Evolutionary conservation across 306 rosid genomes (phyloP), one percentile per base, ranked within the genome.

Genomic region (Arachis hypogaea): DNA sequence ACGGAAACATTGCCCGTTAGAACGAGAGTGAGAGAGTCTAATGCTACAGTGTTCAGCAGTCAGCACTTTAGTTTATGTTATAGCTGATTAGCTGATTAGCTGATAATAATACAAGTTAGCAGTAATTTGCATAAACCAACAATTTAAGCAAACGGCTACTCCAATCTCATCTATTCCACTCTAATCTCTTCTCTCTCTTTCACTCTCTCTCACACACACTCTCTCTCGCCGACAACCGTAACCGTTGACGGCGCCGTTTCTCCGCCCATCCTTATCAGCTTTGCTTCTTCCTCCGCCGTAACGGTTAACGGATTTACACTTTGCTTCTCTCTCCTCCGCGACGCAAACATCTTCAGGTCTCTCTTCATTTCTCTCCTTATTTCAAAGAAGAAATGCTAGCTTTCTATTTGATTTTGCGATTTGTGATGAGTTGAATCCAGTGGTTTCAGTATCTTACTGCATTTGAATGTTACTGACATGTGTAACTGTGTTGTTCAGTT

Each of bases 101-200:
- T 33, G 38, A 33, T 33, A 33, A 33, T 33, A 33, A 33, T 33
- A 33, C 38, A 33, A 33, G 4, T 33, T 33, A 33, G 38, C 38
- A 33, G 38, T 33, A 33, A 33, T 33, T 33, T 33, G 38, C 38
- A 33, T 33, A 33, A 33, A 33, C 38, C 38, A 33, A 33, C 64
- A 65, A 70, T 86, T 85, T 78, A 83, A 87, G 87, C 92, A 83
- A 87, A 90, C 92, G 85, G 85, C 75, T 79, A 59, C 44, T 43
- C 45, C 29, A 30, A 56, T 75, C 62, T 49, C 49, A 41, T 38
- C 46, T 57, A 11, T 65, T 58, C 45, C 45, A 7, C 10, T 33
- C 41, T 66, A n/a, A 33, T 9, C 38, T 43, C 16, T 18, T 6
- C 50, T 9, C 9, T 11, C 54, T 28, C 50, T 12, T 6, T 63